Percentiles rank a stretch among this genome's conserved stretches.
Conservation (phyloP, 2,329 filamentous ascomycete species). For the Fusarium fujikuroi region DNA sequence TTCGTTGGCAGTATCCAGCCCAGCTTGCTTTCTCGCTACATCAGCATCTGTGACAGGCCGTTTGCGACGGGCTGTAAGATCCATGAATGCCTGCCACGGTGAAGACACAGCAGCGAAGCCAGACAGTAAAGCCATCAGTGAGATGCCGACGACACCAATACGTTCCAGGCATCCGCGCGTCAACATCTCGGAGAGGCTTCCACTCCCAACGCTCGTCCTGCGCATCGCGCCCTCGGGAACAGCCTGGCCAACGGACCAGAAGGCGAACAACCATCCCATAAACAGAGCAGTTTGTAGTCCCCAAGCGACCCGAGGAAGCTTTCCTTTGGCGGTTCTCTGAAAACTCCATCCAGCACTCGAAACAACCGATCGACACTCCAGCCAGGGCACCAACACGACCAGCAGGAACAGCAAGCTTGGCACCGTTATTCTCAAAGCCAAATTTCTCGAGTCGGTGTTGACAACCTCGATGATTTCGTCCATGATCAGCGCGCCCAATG, state of each 20-base stretch:
- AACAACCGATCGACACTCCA: constrained; percentile 78
- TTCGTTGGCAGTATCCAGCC: constrained; percentile 80
- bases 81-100: constrained; percentile 84
- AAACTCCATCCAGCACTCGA: constrained; percentile 70
- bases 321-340: constrained; percentile 65
- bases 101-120: constrained; percentile 90
- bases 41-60: constrained; percentile 77
- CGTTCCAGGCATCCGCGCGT: constrained; percentile 70
- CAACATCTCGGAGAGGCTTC: constrained; percentile 52
- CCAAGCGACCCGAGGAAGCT: constrained; percentile 71
- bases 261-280: constrained; percentile 73
- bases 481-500: constrained; percentile 82
- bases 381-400: constrained; percentile 78
- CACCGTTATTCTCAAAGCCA: constrained; percentile 76
- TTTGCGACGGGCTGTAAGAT: constrained; percentile 60
- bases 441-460: constrained; percentile 71
- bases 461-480: constrained; percentile 84
- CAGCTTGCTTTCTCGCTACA: constrained; percentile 80
- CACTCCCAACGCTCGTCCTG: constrained; percentile 39
- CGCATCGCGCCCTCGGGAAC: constrained; percentile 58
- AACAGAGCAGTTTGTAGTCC: constrained; percentile 71
- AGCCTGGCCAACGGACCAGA: constrained; percentile 79
- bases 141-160: constrained; percentile 86
- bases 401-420: constrained; percentile 77
- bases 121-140: constrained; percentile 86